Conservation (phyloP, 2,329 filamentous ascomycete species). For the Aspergillus pseudoterreus region DNA sequence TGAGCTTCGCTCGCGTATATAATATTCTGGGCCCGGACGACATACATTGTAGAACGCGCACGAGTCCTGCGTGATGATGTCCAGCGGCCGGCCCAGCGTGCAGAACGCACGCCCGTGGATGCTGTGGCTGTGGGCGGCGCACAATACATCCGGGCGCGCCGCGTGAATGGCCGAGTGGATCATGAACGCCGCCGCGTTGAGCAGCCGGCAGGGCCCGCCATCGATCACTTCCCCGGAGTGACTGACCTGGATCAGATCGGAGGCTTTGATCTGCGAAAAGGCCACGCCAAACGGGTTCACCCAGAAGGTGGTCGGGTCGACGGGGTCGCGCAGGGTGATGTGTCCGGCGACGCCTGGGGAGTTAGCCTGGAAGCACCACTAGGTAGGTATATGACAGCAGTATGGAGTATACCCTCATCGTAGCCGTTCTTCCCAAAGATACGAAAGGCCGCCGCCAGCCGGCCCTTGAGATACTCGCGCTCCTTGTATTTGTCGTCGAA, state of each 20-base stretch:
- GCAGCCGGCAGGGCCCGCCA: constrained; percentile 49
- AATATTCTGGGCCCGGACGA: too few relatives aligned
- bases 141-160: constrained; percentile 53
- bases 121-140: constrained; percentile 54
- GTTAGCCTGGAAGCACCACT: not conserved
- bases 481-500: constrained; percentile 45
- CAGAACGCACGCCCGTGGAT: constrained; percentile 49
- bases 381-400: not conserved
- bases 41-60: constrained; percentile 43
- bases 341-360: constrained; percentile 57
- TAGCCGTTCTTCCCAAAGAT: constrained; percentile 57
- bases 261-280: constrained; percentile 60
- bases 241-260: constrained; percentile 65
- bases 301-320: constrained; percentile 60
- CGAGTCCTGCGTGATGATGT: constrained; percentile 45
- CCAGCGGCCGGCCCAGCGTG: constrained; percentile 38
- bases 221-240: constrained; percentile 60
- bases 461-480: constrained; percentile 52
- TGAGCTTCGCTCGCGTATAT: not conserved
- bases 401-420: constrained; percentile 41
- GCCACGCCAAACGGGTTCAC: constrained; percentile 64
- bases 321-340: constrained; percentile 60
- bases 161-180: constrained; percentile 53
- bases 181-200: constrained; percentile 51
- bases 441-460: constrained; percentile 54